Evolutionary conservation across 2,329 filamentous ascomycete genomes (phyloP).

Genomic region (Talaromyces rugulosus): DNA sequence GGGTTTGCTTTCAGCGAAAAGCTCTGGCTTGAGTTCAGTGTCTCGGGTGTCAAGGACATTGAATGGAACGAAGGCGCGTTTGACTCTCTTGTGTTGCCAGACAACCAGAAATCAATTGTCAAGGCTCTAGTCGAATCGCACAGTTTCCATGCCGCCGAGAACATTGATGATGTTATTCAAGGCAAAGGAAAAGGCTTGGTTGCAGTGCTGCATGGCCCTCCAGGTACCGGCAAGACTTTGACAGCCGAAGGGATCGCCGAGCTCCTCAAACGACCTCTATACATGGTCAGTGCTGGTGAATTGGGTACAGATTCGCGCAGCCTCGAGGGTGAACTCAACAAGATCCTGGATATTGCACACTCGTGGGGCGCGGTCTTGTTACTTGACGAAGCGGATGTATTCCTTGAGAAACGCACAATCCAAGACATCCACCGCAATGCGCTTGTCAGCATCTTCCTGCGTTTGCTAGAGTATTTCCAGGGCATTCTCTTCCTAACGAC

Average conservation of each 20-base stretch:
- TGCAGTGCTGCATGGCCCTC: slow-evolving; percentile 75
- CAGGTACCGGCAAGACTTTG: slow-evolving; percentile 83
- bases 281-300: slow-evolving; percentile 78
- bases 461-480: slow-evolving; percentile 85
- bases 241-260: slow-evolving; percentile 85
- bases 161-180: slow-evolving; percentile 76
- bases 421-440: slow-evolving; percentile 82
- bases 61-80: slow-evolving; percentile 82
- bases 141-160: slow-evolving; percentile 74
- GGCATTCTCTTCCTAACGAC: slow-evolving; percentile 88
- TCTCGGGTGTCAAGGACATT: slow-evolving; percentile 75
- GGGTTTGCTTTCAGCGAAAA: slow-evolving; percentile 88
- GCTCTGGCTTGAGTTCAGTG: slow-evolving; percentile 81
- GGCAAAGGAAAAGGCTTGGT: slow-evolving; percentile 86
- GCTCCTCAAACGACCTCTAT: slow-evolving; percentile 73
- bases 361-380: slow-evolving; percentile 81
- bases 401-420: slow-evolving; percentile 76
- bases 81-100: slow-evolving; percentile 69
- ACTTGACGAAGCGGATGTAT: slow-evolving; percentile 81
- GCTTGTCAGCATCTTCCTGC: slow-evolving; percentile 80
- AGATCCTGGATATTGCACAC: slow-evolving; percentile 80
- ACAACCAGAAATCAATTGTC: slow-evolving; percentile 63
- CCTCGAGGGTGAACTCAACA: slow-evolving; percentile 73
- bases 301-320: slow-evolving; percentile 71
- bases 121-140: slow-evolving; percentile 79